Base-by-base conservation (phyloP, 805 yeast genomes). In the Candida sakaeoensis region DNA sequence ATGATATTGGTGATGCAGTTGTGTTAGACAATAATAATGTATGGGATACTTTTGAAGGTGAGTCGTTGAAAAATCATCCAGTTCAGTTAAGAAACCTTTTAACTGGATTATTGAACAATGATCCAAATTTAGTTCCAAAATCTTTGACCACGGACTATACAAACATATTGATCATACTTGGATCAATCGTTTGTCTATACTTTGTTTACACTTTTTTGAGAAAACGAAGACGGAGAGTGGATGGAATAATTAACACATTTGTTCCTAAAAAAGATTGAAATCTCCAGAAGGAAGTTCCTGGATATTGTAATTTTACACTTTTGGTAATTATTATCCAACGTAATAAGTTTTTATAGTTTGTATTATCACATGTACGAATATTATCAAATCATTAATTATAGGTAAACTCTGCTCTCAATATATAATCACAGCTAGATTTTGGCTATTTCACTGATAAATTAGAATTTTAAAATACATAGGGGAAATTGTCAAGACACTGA, bases 1-100 rank as follows among this genome's bases (percentile, higher is more conserved):
- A 63, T 45, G 44, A 56, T 8, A 53, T 61, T 2, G 91, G 90
- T 5, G 86, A 83, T 53, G 64, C 77, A 0, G 51, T 85, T 1
- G 56, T 85, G 2, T 58, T 82, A 2, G 70, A 74, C 63, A 55
- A 65, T 57, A 45, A 46, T 42, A 47, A 50, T 37, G 58, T 52
- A 39, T 46, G 70, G 65, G 49, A 63, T 47, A 39, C 49, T 58
- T 40, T 60, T 3, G 40, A 43, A 18, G 83, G 81, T 0, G 44
- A 52, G 0, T 36, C 41, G 12, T 55, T 78, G 39, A 57, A 42
- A 3, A 59, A 63, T 36, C 59, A 58, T 7, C 66, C 73, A 0
- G 52, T 58, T 3, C 46, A 47, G 35, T 41, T 60, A 30, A 53
- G 68, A 34, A 53, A 58, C n/a, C 63, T 71, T 5, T 61, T 74